Base-by-base conservation (phyloP, 345 rosid species). In the Citrus unshiu region DNA sequence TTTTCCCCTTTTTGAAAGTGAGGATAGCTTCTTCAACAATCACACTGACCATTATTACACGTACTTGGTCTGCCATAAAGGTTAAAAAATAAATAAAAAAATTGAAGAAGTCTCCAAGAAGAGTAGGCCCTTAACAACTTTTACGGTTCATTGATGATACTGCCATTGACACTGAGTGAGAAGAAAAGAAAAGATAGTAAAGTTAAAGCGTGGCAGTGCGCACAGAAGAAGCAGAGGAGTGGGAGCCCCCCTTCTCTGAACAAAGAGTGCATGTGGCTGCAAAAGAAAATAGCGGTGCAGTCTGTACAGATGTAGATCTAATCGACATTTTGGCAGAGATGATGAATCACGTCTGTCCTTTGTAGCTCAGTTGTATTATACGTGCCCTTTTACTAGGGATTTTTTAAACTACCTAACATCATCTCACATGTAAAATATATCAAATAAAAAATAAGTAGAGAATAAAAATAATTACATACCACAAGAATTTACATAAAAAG, bases 61-160 rank as follows among this genome's bases (percentile, higher is more conserved):
- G 82, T 80, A 78, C 83, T 82, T 72, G 68, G 22, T 74, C 81
- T 80, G 65, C 60, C 80, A 76, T 10, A 74, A 66, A 70, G 76
- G 56, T 27, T 1, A 21, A 34, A 2, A 9, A 7, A 0, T 6
- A 25, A 22, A 32, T 32, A 59, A 69, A 29, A 0, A 46, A 54
- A 16, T 29, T 30, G 9, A 54, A 54, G 62, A 56, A 54, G 21
- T 18, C 40, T 51, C 75, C 54, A 78, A 49, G 32, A 54, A 60
- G 73, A 27, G 54, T 49, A 32, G 70, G 59, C 25, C 67, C 77
- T 18, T 2, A 12, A 19, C 67, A 43, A 16, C 59, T 65, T 67
- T 70, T 39, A 66, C 78, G 75, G 58, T 43, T 58, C 60, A 54
- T 74, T 35, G 35, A 63, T 37, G n/a, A 60, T 37, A 66, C n/a